Base-by-base conservation (phyloP, 2,329 filamentous ascomycete genomes). In the Shiraia bambusicola region DNA sequence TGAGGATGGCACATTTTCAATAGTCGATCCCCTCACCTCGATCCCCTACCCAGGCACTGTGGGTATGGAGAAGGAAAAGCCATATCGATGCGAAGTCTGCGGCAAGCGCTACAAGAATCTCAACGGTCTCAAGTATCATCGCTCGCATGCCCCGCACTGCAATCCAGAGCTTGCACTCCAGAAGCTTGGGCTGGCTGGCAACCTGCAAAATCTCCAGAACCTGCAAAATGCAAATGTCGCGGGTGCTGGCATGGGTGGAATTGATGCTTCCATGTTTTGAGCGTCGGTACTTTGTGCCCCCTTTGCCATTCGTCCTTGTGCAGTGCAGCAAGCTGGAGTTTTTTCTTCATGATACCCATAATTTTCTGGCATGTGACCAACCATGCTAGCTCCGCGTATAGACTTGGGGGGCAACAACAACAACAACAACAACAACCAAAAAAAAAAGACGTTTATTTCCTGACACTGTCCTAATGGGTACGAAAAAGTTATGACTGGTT, bases 1-100 rank as follows among this genome's bases (percentile, higher is more conserved):
- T 59, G 87, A 88, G 12, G 93, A 98, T 62, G 93, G 93, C 37
- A 96, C 93, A 2, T 97, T 95, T 66, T 97, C 92, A 0, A 98
- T 98, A 54, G 92, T 98, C 37, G 95, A 98, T 59, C 93, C 93
- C 0, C 88, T 95, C 63, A 97, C 93, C 0, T 93, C 88, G 19
- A 82, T 89, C 1, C 93, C 93, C 0, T 98, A 97, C 54, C 93
- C 93, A 0, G 93, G 93, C 24, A 97, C 93, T 1, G 76, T 95
- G 26, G 93, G 93, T n/a, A 98, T 98, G 93, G 93, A 98, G 73
- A 98, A 97, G 69, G 92, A 97, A 75, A 98, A 98, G 75, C 93
- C 93, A 2, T 97, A 97, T 69, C 91, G 91, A 64, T 98, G 93
- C 69, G 91, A 97, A 53, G 86, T 90, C 9, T 98, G 93, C 66